These are phyloP conservation scores for Magnusiomyces suaveolens DNA, from an alignment of 1,139 yeast species.

Conservation along the genomic window DNA sequence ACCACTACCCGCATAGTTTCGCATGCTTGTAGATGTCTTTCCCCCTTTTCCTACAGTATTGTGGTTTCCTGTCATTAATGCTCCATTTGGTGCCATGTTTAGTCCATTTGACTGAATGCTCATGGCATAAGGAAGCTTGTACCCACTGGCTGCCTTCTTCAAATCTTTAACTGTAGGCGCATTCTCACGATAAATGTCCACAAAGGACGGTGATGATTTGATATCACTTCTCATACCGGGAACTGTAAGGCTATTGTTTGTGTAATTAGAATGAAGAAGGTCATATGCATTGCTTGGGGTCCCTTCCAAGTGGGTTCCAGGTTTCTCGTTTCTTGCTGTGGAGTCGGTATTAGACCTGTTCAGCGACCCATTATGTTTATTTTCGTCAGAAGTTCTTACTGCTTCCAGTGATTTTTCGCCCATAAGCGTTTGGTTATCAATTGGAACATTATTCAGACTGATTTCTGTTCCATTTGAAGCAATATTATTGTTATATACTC, in stretches of 20 bases:
- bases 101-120: neutral
- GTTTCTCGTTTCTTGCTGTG: neutral
- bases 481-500: too few relatives aligned
- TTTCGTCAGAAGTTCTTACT: too few relatives aligned
- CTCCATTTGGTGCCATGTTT: neutral
- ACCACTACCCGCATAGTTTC: too few relatives aligned
- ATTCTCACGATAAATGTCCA: slow-evolving; percentile 14
- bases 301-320: too few relatives aligned
- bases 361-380: too few relatives aligned
- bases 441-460: too few relatives aligned
- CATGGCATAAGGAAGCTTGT: slow-evolving; percentile 9
- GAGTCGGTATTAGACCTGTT: neutral
- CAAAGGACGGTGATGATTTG: slow-evolving; percentile 6
- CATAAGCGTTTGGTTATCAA: too few relatives aligned
- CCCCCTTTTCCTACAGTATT: neutral
- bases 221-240: neutral
- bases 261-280: neutral
- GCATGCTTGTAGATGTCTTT: too few relatives aligned
- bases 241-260: neutral
- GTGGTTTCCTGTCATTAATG: too few relatives aligned
- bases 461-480: too few relatives aligned
- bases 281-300: neutral
- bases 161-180: slow-evolving; percentile 23
- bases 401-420: too few relatives aligned
- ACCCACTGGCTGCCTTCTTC: slow-evolving; percentile 22